Evolutionary conservation across 108 stramenopile genomes (phyloP).

Genomic region (Skeletonema grethae): DNA sequence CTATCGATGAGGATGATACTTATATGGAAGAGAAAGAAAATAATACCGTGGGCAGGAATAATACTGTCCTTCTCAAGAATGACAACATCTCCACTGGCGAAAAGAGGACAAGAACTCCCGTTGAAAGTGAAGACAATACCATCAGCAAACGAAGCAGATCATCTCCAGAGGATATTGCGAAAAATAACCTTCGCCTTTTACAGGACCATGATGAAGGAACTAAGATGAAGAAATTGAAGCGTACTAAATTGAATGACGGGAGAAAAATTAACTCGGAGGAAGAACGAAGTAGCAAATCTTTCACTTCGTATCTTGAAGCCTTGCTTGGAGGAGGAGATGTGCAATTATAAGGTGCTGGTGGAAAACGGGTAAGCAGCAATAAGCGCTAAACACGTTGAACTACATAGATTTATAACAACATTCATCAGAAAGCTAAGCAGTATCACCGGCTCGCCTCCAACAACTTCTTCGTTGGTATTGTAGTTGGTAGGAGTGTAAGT

Average conservation of each 20-base stretch:
- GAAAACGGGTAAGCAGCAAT: too few species aligned
- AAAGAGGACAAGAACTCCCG: conserved; percentile 13
- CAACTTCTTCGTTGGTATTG: too few species aligned
- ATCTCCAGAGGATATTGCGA: not conserved
- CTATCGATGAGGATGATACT: not conserved
- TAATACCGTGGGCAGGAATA: conserved; percentile 8
- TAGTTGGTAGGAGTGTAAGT: too few species aligned
- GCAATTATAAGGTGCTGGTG: not conserved
- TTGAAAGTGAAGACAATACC: conserved; percentile 1
- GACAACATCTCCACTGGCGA: not conserved
- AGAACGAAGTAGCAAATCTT: conserved; percentile 25
- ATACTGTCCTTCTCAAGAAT: not conserved
- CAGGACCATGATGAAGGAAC: not conserved
- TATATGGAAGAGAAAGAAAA: conserved; percentile 17
- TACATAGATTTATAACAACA: too few species aligned
- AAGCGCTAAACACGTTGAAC: too few species aligned
- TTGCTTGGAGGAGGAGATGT: conserved; percentile 15
- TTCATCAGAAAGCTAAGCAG: too few species aligned
- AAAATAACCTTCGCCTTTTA: not conserved
- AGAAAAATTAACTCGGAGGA: conserved; percentile 13
- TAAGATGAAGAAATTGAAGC: not conserved
- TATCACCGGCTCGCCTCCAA: too few species aligned
- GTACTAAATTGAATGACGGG: not conserved
- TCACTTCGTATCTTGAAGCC: conserved; percentile 26
- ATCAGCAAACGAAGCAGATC: conserved; percentile 8